Evolutionary conservation across 2,329 filamentous ascomycete genomes (phyloP).

Genomic region (Alternaria incomplexa): DNA sequence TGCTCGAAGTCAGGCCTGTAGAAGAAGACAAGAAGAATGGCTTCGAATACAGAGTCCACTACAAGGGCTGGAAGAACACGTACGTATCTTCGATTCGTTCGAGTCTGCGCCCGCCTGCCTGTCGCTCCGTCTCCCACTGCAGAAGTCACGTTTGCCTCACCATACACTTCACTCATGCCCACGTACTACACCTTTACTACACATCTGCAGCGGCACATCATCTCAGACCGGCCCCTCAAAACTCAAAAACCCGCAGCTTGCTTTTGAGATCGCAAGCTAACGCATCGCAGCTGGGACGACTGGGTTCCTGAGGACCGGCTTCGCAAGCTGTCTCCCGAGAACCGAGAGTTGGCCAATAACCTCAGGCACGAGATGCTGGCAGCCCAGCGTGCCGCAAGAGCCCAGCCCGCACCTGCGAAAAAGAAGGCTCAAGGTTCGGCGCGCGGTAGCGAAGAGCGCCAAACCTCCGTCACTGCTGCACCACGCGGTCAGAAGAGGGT

Average conservation of each 20-base stretch:
- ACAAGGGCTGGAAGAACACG: conserved; percentile 99
- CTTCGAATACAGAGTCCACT: conserved; percentile 91
- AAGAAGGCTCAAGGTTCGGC: conserved; percentile 66
- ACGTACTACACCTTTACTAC: conserved; percentile 18
- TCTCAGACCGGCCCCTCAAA: background rate
- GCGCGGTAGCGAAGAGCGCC: conserved; percentile 79
- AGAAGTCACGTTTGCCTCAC: conserved; percentile 19
- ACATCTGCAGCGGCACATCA: background rate
- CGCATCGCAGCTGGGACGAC: conserved; percentile 80
- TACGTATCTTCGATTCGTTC: conserved; percentile 54
- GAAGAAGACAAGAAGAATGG: conserved; percentile 71
- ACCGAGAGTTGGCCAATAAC: conserved; percentile 83
- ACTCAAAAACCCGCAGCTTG: background rate
- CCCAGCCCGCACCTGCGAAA: conserved; percentile 55
- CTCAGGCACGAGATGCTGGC: conserved; percentile 72
- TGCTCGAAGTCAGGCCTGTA: conserved; percentile 75
- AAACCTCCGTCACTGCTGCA: conserved; percentile 60
- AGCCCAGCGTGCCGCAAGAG: conserved; percentile 58
- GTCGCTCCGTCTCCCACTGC: background rate
- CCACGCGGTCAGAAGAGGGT: conserved; percentile 75
- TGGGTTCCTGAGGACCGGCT: conserved; percentile 95
- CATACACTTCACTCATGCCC: conserved; percentile 5
- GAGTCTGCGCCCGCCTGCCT: background rate
- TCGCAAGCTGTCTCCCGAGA: conserved; percentile 92
- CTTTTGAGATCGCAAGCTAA: conserved; percentile 16